These are phyloP conservation scores for Dinochytrium kinnereticum DNA, from an alignment of 371 early-diverging fungal species.

Conservation along the genomic window DNA sequence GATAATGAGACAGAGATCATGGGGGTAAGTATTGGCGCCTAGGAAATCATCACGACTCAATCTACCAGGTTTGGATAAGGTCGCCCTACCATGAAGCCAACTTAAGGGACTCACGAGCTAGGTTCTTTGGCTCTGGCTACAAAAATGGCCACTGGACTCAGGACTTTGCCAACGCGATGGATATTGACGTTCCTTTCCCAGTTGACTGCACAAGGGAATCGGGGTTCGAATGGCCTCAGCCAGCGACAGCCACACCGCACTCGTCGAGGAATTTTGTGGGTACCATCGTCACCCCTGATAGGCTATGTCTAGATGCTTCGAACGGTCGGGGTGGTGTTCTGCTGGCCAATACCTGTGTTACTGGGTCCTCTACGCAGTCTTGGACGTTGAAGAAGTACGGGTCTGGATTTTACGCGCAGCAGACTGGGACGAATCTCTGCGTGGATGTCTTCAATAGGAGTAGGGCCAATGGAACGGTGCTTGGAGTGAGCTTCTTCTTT, in stretches of 20 bases:
- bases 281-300: not conserved
- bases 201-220: constrained; percentile 18
- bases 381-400: constrained; percentile 24
- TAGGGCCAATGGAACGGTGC: not conserved
- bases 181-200: constrained; percentile 16
- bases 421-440: constrained; percentile 18
- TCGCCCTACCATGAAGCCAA: constrained; percentile 21
- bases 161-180: constrained; percentile 13
- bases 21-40: not conserved
- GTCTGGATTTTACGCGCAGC: constrained; percentile 21
- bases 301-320: constrained; percentile 15
- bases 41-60: not conserved
- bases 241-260: not conserved
- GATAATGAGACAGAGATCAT: constrained; percentile 12
- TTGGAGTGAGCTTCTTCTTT: constrained; percentile 15
- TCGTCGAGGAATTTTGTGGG: constrained; percentile 4
- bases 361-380: not conserved
- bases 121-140: constrained; percentile 17
- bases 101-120: not conserved
- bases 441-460: constrained; percentile 8
- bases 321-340: constrained; percentile 6
- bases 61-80: not conserved
- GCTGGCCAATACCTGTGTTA: not conserved
- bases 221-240: constrained; percentile 24
- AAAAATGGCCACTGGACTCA: constrained; percentile 23